Conservation (phyloP, 2,329 filamentous ascomycete genomes). For the Pyrenophora tritici-repentis region DNA sequence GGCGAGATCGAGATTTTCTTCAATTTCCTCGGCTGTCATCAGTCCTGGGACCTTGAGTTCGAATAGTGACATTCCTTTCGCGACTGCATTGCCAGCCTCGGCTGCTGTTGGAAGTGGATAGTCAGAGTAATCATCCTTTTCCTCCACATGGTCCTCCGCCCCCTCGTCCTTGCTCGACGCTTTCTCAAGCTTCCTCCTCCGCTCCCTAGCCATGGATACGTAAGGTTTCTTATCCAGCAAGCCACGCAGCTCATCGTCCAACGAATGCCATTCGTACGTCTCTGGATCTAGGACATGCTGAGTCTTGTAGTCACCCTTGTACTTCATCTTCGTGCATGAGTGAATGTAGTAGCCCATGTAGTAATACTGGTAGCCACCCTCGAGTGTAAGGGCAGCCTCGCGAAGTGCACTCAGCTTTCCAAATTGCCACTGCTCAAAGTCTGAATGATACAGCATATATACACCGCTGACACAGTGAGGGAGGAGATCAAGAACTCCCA, state of each 20-base stretch:
- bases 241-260: slow-evolving; percentile 59
- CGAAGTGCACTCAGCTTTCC: slow-evolving; percentile 77
- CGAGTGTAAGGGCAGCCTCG: slow-evolving; percentile 72
- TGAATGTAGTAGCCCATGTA: slow-evolving; percentile 88
- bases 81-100: slow-evolving; percentile 43
- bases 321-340: slow-evolving; percentile 79
- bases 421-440: slow-evolving; percentile 70
- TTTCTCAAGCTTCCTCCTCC: slow-evolving; percentile 24
- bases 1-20: slow-evolving; percentile 60
- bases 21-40: slow-evolving; percentile 59
- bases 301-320: slow-evolving; percentile 79
- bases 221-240: slow-evolving; percentile 63
- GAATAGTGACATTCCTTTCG: slow-evolving; percentile 58
- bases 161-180: not conserved
- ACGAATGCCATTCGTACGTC: slow-evolving; percentile 64
- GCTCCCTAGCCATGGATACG: slow-evolving; percentile 50
- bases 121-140: slow-evolving; percentile 24
- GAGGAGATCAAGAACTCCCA: slow-evolving; percentile 77
- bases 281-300: slow-evolving; percentile 75
- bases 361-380: slow-evolving; percentile 74
- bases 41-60: slow-evolving; percentile 70
- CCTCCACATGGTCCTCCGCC: slow-evolving; percentile 1
- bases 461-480: slow-evolving; percentile 79
- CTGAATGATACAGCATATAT: slow-evolving; percentile 81
- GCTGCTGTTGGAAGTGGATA: slow-evolving; percentile 33